A percentile compares a stretch with the other conserved stretches of the same genome.
Conservation (phyloP, 108 stramenopile genomes). For the Skeletonema costatum region DNA sequence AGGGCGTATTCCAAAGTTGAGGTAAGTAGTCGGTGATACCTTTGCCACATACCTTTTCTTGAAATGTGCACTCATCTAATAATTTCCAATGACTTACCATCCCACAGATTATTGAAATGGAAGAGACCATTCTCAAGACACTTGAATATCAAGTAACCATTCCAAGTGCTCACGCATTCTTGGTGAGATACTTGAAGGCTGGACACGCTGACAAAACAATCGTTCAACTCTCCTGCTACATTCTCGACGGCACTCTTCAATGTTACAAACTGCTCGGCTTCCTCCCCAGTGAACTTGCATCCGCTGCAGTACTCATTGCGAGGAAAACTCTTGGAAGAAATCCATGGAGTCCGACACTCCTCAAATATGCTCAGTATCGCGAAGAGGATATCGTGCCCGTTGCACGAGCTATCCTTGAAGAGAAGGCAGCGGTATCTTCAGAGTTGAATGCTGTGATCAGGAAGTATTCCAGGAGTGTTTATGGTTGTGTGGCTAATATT, state of each 20-base stretch:
- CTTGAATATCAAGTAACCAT: conserved; percentile 88
- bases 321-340: conserved; percentile 71
- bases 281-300: conserved; percentile 89
- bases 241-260: conserved; percentile 90
- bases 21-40: conserved; percentile 20
- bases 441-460: conserved; percentile 67
- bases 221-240: conserved; percentile 84
- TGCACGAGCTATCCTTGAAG: conserved; percentile 62
- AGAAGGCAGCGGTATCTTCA: conserved; percentile 40
- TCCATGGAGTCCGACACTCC: conserved; percentile 89
- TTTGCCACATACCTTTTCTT: not conserved
- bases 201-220: conserved; percentile 83
- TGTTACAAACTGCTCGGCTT: conserved; percentile 83
- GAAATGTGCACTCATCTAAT: not conserved
- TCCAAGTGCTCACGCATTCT: conserved; percentile 91
- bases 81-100: not conserved
- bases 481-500: not conserved
- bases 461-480: conserved; percentile 61
- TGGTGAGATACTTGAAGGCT: conserved; percentile 92
- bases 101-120: conserved; percentile 90
- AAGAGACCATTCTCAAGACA: conserved; percentile 80
- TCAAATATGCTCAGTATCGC: conserved; percentile 77
- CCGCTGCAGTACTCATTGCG: conserved; percentile 90
- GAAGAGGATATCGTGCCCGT: conserved; percentile 82
- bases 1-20: conserved; percentile 91